phyloP scores from a whole-genome alignment of 2,329 filamentous ascomycete species.

The Cephalotrichum gorgonifer region DNA sequence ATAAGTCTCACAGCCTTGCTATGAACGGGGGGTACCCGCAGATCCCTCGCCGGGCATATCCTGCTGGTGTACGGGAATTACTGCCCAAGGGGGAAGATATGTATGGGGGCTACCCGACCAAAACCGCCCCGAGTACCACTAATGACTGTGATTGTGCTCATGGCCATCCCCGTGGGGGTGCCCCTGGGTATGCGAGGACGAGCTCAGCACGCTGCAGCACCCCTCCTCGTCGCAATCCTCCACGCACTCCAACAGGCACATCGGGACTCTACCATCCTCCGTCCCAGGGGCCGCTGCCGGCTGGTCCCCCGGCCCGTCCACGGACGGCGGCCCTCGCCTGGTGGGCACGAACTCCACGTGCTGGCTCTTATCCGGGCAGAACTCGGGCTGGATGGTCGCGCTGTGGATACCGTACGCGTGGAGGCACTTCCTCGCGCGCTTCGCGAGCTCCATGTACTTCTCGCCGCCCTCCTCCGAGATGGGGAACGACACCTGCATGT shows the following conservation, averaged over 20 bases:
- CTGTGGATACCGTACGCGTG: constrained; percentile 96
- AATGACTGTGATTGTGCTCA: constrained; percentile 5
- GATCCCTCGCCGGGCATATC: no score
- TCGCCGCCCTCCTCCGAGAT: constrained; percentile 69
- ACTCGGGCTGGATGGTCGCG: constrained; percentile 95
- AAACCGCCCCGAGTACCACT: background rate
- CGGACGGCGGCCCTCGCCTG: constrained; percentile 22
- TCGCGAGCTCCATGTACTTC: constrained; percentile 85
- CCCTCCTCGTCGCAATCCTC: constrained; percentile 35
- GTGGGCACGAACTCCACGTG: constrained; percentile 23
- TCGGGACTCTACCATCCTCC: constrained; percentile 14
- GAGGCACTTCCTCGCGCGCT: constrained; percentile 73
- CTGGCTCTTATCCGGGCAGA: constrained; percentile 43
- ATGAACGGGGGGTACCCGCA: no score
- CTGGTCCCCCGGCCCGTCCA: constrained; percentile 23
- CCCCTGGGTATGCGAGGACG: constrained; percentile 4
- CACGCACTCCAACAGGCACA: constrained; percentile 42
- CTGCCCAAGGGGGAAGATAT: no score
- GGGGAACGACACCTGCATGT: constrained; percentile 85
- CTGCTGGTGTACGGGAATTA: no score
- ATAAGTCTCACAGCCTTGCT: no score
- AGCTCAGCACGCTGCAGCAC: constrained; percentile 21
- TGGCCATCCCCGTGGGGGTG: background rate
- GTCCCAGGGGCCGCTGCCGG: no score
- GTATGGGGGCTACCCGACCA: background rate